Evolutionary conservation across 2,329 filamentous ascomycete genomes (phyloP), one percentile per base, ranked within the genome.

Genomic region (Chrysoporthe puriensis): DNA sequence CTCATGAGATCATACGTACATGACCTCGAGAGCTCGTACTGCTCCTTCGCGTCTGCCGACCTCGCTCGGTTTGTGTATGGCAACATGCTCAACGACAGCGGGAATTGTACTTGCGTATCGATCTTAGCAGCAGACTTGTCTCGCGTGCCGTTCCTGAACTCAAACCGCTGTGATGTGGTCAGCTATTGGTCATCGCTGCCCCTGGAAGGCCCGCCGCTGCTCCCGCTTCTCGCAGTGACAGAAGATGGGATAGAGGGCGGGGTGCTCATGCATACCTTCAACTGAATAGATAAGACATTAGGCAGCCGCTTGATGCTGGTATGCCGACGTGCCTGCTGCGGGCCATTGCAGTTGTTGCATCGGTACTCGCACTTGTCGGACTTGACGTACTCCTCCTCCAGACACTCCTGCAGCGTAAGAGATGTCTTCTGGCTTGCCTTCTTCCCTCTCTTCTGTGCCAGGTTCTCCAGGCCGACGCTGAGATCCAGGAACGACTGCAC

Each of bases 401-500:
- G 82, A 75, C 95, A 97, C 65, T 91, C 88, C 71, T 88, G 85
- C 26, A 94, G 79, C 1, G 87, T 90, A 44, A 89, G 79, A 1
- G 82, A 80, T 2, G 79, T 69, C 72, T 80, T 74, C 73, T 80
- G 78, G 73, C 78, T 88, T 72, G 79, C 77, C 76, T 86, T 86
- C 78, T 85, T 86, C 64, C 80, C 79, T 63, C 80, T 81, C 79
- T 90, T 92, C 73, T 94, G 93, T 14, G 89, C 84, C 68, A 90
- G 79, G 67, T 85, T 89, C 69, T 96, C 91, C n/a, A 98, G 84
- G 62, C 96, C 94, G 7, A 98, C 83, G 75, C 91, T 96, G 13
- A 98, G 86, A 76, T 97, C 95, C 73, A 97, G 88, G 77, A 97
- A 96, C 0, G 93, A 94, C 75, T 98, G 93, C 54, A 93, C 87